These are phyloP conservation scores for Penicillium canariense DNA, from an alignment of 495 filamentous ascomycete species.

Conservation along the genomic window DNA sequence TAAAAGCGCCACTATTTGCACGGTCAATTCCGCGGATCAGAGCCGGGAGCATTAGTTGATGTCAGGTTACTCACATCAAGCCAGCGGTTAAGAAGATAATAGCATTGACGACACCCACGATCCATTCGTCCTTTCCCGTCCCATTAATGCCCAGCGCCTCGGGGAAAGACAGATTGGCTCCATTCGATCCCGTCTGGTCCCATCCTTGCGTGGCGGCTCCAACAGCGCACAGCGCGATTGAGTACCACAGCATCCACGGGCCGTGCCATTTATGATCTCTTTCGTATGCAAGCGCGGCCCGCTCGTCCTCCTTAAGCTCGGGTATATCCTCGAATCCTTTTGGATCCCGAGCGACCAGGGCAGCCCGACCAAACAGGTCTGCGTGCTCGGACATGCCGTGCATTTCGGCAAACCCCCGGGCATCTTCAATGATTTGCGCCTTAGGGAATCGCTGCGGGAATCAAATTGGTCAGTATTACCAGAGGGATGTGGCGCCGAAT, in stretches of 20 bases:
- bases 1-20: slow-evolving; percentile 44
- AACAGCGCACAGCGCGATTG: slow-evolving; percentile 32
- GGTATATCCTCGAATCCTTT: slow-evolving; percentile 11
- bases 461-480: neutral
- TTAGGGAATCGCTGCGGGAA: slow-evolving; percentile 30
- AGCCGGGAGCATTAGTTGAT: neutral
- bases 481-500: neutral
- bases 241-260: slow-evolving; percentile 34
- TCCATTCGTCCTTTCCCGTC: slow-evolving; percentile 47
- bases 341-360: slow-evolving; percentile 34
- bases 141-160: slow-evolving; percentile 50
- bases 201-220: slow-evolving; percentile 49
- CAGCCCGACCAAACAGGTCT: slow-evolving; percentile 41
- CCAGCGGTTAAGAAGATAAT: slow-evolving; percentile 34
- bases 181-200: slow-evolving; percentile 69
- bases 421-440: slow-evolving; percentile 35
- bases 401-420: slow-evolving; percentile 36
- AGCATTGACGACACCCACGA: slow-evolving; percentile 59
- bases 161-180: slow-evolving; percentile 61
- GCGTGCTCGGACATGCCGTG: slow-evolving; percentile 41
- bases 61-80: slow-evolving; percentile 41
- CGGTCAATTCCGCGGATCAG: slow-evolving; percentile 1
- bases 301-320: slow-evolving; percentile 26
- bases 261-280: slow-evolving; percentile 37
- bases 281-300: slow-evolving; percentile 26